A percentile compares a stretch with the other conserved stretches of the same genome.
phyloP scores from a whole-genome alignment of 2,329 filamentous ascomycete species.

The Xylaria sp. region DNA sequence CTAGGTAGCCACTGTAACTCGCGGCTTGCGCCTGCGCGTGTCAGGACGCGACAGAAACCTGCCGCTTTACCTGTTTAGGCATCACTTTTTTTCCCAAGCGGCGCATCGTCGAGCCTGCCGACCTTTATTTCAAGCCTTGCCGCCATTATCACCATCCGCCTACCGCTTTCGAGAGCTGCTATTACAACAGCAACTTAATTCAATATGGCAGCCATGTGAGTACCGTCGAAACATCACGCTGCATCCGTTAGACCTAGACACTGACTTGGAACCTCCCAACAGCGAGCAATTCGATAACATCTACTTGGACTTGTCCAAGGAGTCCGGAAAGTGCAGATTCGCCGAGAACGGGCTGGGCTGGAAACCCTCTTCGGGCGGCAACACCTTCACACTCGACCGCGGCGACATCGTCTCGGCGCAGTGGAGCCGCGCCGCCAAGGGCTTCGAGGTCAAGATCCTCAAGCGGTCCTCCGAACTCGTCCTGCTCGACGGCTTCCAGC shows the following conservation, averaged over 20 bases:
- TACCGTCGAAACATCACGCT: slow-evolving; percentile 10
- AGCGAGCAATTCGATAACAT: slow-evolving; percentile 97
- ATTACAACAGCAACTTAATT: slow-evolving; percentile 16
- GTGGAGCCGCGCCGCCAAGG: slow-evolving; percentile 93
- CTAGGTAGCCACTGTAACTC: too few species aligned
- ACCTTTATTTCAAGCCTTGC: slow-evolving; percentile 18
- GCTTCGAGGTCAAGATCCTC: slow-evolving; percentile 92
- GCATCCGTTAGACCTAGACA: background rate
- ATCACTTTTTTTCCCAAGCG: slow-evolving; percentile 12
- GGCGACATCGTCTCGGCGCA: slow-evolving; percentile 87
- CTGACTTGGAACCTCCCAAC: slow-evolving; percentile 30
- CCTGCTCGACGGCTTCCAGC: slow-evolving; percentile 93
- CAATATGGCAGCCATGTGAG: slow-evolving; percentile 49
- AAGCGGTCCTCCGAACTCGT: slow-evolving; percentile 86
- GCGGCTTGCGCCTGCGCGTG: slow-evolving; percentile 21
- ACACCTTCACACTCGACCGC: slow-evolving; percentile 92
- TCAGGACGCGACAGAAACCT: slow-evolving; percentile 34
- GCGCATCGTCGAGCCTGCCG: slow-evolving; percentile 12
- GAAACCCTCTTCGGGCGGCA: slow-evolving; percentile 88
- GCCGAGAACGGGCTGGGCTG: slow-evolving; percentile 95
- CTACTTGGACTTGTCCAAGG: slow-evolving; percentile 93
- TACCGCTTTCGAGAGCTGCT: slow-evolving; percentile 16
- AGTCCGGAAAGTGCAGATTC: slow-evolving; percentile 92
- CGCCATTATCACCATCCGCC: slow-evolving; percentile 10
- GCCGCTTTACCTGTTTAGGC: slow-evolving; percentile 32